Conservation (phyloP, 768 basidiomycete species). For the Phlebiopsis flavidoalba region DNA sequence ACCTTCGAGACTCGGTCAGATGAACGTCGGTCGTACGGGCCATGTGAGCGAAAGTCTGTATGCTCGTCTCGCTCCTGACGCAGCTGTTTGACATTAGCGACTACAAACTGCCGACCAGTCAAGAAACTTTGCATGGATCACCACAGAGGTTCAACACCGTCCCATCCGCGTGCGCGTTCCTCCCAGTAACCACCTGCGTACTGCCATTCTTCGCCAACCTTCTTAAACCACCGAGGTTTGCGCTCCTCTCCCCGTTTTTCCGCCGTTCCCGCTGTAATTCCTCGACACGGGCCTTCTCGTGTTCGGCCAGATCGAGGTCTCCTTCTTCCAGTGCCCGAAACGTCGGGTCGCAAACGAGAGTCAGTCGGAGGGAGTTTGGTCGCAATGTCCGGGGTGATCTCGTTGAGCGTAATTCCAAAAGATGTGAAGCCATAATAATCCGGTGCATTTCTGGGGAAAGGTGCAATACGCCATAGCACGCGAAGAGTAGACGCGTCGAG, state of each 20-base stretch:
- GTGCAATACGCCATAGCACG: conserved; percentile 71
- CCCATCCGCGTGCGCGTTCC: conserved; percentile 60
- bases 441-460: conserved; percentile 66
- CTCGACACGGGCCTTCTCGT: conserved; percentile 67
- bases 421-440: conserved; percentile 82
- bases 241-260: conserved; percentile 47
- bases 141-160: conserved; percentile 57
- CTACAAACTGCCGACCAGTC: neutral
- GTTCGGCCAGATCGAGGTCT: conserved; percentile 63
- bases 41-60: neutral
- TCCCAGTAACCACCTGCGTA: conserved; percentile 87
- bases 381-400: conserved; percentile 62
- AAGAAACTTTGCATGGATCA: conserved; percentile 28
- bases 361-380: conserved; percentile 73
- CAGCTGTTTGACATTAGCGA: conserved; percentile 8
- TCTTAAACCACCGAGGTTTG: conserved; percentile 72
- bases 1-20: neutral
- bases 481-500: conserved; percentile 64
- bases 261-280: conserved; percentile 74
- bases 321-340: conserved; percentile 81
- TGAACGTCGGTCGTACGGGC: neutral
- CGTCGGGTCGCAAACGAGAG: conserved; percentile 77
- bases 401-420: conserved; percentile 77
- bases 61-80: neutral
- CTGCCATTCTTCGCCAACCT: conserved; percentile 64